Evolutionary conservation across 164 flowering plant genomes (phyloP), one percentile per base, ranked within the genome.

Genomic region (Vitis riparia): DNA sequence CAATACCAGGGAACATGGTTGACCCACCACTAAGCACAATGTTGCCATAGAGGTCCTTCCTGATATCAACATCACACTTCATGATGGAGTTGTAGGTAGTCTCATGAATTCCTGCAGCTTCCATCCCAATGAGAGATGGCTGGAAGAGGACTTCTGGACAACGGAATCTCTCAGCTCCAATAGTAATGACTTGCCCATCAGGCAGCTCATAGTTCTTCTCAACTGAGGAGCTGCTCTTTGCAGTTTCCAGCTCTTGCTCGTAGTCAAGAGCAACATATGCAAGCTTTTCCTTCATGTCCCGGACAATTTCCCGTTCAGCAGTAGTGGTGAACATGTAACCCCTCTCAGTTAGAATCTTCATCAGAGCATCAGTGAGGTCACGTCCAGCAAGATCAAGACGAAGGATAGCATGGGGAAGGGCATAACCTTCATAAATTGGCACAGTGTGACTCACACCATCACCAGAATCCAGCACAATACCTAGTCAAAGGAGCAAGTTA

Each of bases 241-340:
- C 79, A 67, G 85, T 77, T 67, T 79, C 83, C 52, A 77, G 78
- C 65, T 82, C 85, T 57, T 79, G 83, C 77, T 82, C 85, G 68
- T 75, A 82, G 75, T 82, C 85, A 3, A 82, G 75, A 12, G 85
- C 85, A 51, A 82, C 80, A 51, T 79, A 82, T 14, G 85, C 82
- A 63, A 81, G 80, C 77, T 81, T 81, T 66, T 81, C 85, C 79
- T 81, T 81, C 78, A 82, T 78, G 81, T 80, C 83, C 47, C 83
- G 77, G 68, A 84, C 87, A 75, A 84, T 84, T 81, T 84, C 87
- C 73, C 87, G 83, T 53, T 84, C 87, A 3, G 87, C 87, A 55
- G 84, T 74, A 62, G 86, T 83, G 59, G 86, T 83, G 75, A 83
- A 83, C 76, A 74, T 76, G 81, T 83, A 83, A 32, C 86, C 86